Base-by-base conservation (phyloP, 2,329 filamentous ascomycete genomes). In the Clonostachys rosea region DNA sequence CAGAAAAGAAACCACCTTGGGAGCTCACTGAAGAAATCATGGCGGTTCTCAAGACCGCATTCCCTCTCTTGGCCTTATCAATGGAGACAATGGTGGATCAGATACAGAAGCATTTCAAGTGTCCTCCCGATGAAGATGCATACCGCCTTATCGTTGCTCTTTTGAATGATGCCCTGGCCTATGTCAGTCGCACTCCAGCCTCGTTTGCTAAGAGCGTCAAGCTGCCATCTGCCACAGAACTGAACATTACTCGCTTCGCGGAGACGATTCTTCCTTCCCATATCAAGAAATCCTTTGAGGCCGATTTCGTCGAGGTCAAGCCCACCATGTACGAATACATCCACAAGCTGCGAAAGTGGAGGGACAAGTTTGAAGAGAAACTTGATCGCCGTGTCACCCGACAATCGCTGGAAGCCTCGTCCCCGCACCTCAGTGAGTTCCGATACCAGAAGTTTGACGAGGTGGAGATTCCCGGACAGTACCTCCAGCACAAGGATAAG, bases 21-120 rank as follows among this genome's bases (percentile, higher is more conserved):
- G 94, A 99, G 62, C 86, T 95, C 57, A 92, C 91, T 0, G 94
- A 99, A 56, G 91, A 97, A 63, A 90, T 99, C 50, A 91, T 96
- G 78, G 88, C 91, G 34, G 88, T 91, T 33, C 83, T 99, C 46
- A 97, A 99, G 75, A 97, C 94, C 7, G 91, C 92, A 0, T 99
- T 97, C 75, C 94, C 94, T 20, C 78, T 99, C 16, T 79, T 99
- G 56, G 94, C 95, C 10, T 74, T 97, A 40, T 96, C 92, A 0
- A 97, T 99, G 94, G 94, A 99, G 71, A 96, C 92, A 0, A 99
- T 97, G 91, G 91, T 97, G 33, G 94, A 99, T 62, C 92, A 97
- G 68, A 96, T 99, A 49, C 88, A 94, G 66, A 97, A 97, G 75
- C 87, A 97, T 68, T 99, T 99, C 80, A 99, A 99, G 70, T 97